Base-by-base conservation (phyloP, 495 filamentous ascomycete genomes). In the Bombardia bombarda region DNA sequence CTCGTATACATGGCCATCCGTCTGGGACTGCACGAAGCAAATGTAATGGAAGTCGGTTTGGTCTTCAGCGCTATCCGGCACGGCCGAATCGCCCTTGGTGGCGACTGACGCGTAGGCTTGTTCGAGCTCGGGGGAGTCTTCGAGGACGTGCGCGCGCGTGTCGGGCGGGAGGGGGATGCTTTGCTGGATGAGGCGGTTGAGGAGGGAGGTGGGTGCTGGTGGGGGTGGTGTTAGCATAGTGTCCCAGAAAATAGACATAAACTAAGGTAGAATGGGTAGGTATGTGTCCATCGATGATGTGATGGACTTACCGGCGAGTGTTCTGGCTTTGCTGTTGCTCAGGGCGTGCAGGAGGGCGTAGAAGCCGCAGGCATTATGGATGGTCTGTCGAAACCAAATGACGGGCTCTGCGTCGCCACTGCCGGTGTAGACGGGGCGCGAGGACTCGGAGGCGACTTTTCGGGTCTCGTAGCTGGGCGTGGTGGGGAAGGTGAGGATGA, bases 311-410 rank as follows among this genome's bases (percentile, higher is more conserved):
- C 69, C 53, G 33, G 74, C 65, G 25, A 62, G 57, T 13, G 55
- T 47, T 40, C 59, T 57, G 4, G 67, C 58, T 14, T 23, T 32
- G 18, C 65, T 58, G 46, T 90, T 89, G 26, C 68, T 62, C 7
- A 88, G 70, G 24, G 78, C 75, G 63, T 90, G 86, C 16, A 90
- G 60, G 7, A 89, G 67, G 0, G 77, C 85, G 55, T 89, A 86
- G 32, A 85, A 66, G 1, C 86, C 86, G 59, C 86, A 90, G 4
- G 83, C 79, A 59, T 89, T 81, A 28, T 78, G 68, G 52, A 92
- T 90, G 0, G 85, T 90, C 50, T 92, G 84, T 50, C 83, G 82
- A 60, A 85, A 90, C 84, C 83, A 90, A 26, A 86, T 70, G 0
- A 66, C 53, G 8, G 52, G 49, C 34, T 71, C 62, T 9, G 51